Evolutionary conservation across 139 green algal species (phyloP).

Genomic region (Pseudopediastrum boryanum): DNA sequence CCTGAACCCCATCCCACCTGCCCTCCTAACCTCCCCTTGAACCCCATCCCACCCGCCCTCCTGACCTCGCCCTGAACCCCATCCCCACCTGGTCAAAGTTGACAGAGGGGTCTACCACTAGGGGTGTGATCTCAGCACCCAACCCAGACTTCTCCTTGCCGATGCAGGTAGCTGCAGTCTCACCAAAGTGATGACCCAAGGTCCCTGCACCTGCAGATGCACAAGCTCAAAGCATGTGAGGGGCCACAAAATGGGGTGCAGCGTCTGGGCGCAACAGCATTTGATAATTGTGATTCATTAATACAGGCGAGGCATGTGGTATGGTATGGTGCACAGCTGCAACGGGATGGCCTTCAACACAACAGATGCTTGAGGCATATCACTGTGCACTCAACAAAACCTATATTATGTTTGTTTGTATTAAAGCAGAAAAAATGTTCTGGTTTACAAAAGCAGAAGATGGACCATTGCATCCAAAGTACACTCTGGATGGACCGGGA

Average conservation of each 20-base stretch:
- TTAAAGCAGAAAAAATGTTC: too few species aligned
- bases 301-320: neutral
- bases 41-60: neutral
- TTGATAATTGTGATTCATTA: neutral
- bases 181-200: neutral
- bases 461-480: too few species aligned
- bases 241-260: neutral
- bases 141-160: neutral
- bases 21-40: neutral
- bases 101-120: conserved; percentile 86
- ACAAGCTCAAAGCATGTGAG: too few species aligned
- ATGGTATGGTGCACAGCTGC: too few species aligned
- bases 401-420: too few species aligned
- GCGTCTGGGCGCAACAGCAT: neutral
- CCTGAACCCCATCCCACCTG: too few species aligned
- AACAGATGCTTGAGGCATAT: too few species aligned
- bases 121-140: conserved; percentile 77
- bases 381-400: too few species aligned
- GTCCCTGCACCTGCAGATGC: neutral
- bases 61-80: too few species aligned
- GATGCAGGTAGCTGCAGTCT: conserved; percentile 10
- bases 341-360: too few species aligned
- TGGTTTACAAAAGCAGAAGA: too few species aligned
- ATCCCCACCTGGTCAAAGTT: conserved; percentile 87
- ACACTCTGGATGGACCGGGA: too few species aligned